These are phyloP conservation scores for Trichophyton equinum DNA, from an alignment of 2,329 filamentous ascomycete species.

Conservation along the genomic window DNA sequence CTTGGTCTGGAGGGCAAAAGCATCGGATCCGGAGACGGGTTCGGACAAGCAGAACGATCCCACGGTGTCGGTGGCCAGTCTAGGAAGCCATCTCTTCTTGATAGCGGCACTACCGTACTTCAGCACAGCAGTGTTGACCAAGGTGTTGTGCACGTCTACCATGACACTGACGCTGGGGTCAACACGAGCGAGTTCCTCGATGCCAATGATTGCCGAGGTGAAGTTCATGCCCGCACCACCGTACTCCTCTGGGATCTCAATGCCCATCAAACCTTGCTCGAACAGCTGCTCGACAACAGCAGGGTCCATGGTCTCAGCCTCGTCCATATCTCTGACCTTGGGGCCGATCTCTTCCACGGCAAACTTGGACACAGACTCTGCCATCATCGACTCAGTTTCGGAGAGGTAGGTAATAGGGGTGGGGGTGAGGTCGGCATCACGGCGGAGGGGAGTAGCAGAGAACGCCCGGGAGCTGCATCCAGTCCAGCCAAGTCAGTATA, in stretches of 20 bases:
- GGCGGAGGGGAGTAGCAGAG: slow-evolving; percentile 47
- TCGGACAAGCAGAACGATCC: slow-evolving; percentile 87
- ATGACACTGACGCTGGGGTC: slow-evolving; percentile 92
- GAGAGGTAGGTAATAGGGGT: slow-evolving; percentile 89
- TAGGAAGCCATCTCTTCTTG: slow-evolving; percentile 81
- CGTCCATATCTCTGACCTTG: slow-evolving; percentile 93
- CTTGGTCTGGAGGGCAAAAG: slow-evolving; percentile 86
- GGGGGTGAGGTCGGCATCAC: slow-evolving; percentile 57
- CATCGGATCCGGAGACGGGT: slow-evolving; percentile 85
- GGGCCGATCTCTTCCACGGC: slow-evolving; percentile 79
- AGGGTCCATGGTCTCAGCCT: slow-evolving; percentile 87
- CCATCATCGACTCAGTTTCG: slow-evolving; percentile 80
- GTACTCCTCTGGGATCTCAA: slow-evolving; percentile 95
- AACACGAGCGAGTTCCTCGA: slow-evolving; percentile 87
- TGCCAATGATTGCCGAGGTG: slow-evolving; percentile 86
- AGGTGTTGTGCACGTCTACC: slow-evolving; percentile 94
- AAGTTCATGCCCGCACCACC: slow-evolving; percentile 99
- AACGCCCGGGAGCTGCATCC: slow-evolving; percentile 39
- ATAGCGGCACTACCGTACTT: slow-evolving; percentile 67
- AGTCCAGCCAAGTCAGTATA: background rate
- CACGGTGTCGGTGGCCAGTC: slow-evolving; percentile 77
- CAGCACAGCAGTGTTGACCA: slow-evolving; percentile 86
- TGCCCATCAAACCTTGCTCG: slow-evolving; percentile 91
- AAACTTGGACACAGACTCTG: slow-evolving; percentile 81
- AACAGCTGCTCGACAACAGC: slow-evolving; percentile 81